phyloP scores from a whole-genome alignment of 192 early-diverging fungal species.

The Funneliformis mosseae region DNA sequence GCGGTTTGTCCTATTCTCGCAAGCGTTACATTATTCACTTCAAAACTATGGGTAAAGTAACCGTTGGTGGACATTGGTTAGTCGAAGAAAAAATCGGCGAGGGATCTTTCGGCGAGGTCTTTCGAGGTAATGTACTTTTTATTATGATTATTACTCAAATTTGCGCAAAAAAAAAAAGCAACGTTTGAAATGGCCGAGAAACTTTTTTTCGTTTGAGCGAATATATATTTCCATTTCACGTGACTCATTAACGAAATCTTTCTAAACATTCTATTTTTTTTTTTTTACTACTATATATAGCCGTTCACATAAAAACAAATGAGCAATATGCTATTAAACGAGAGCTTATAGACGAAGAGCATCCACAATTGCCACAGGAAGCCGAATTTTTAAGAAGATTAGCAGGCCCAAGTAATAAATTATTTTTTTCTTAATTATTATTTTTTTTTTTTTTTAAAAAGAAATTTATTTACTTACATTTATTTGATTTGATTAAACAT shows the following conservation, averaged over 20 bases:
- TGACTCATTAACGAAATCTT: background rate
- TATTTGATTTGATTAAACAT: background rate
- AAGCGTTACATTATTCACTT: constrained; percentile 6
- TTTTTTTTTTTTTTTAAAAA: constrained; percentile 18
- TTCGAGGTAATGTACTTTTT: constrained; percentile 49
- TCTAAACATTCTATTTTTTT: background rate
- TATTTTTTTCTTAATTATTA: constrained; percentile 32
- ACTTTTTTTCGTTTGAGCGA: background rate
- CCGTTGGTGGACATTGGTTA: constrained; percentile 56
- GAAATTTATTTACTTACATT: background rate
- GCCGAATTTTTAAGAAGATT: constrained; percentile 48
- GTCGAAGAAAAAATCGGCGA: constrained; percentile 61
- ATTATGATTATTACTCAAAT: background rate
- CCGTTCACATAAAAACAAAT: constrained; percentile 46
- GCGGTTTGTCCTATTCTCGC: constrained; percentile 16
- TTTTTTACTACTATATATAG: constrained; percentile 34
- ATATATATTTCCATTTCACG: background rate
- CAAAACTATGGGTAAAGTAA: constrained; percentile 22
- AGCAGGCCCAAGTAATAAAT: constrained; percentile 54
- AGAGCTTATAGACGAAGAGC: constrained; percentile 42
- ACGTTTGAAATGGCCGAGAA: background rate
- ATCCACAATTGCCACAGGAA: constrained; percentile 56
- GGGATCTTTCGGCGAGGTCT: constrained; percentile 65
- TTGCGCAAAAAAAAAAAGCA: background rate
- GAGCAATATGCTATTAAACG: constrained; percentile 56